A percentile compares a stretch with the other conserved stretches of the same genome.
These are phyloP conservation scores for Poa pratensis DNA, from an alignment of 176 grass and related monocot genomes.

Conservation along the genomic window DNA sequence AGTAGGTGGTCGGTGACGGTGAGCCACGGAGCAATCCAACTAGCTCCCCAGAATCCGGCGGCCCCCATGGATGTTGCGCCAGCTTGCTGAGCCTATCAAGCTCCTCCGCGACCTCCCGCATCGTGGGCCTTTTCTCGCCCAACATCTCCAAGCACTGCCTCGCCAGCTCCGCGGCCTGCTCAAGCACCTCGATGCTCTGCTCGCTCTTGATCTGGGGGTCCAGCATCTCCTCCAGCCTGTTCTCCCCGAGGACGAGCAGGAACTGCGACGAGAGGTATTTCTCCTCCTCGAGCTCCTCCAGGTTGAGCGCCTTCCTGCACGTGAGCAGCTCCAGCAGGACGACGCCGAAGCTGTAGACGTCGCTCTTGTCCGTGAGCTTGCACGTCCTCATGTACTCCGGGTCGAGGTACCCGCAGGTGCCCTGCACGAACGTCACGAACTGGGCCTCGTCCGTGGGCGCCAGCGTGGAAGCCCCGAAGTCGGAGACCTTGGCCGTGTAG, in stretches of 20 bases:
- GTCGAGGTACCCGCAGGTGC: constrained; percentile 68
- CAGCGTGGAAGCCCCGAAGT: constrained; percentile 64
- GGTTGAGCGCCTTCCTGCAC: constrained; percentile 57
- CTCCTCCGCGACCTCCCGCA: constrained; percentile 59
- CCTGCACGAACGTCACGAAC: constrained; percentile 67
- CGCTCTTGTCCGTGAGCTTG: constrained; percentile 87
- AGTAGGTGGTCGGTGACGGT: background rate
- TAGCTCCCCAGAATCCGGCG: constrained; percentile 34
- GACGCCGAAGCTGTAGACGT: constrained; percentile 86
- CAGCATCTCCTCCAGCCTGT: constrained; percentile 54
- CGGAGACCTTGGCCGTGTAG: constrained; percentile 55
- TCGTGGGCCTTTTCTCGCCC: constrained; percentile 57
- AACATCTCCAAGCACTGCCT: constrained; percentile 61
- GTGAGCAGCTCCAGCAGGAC: constrained; percentile 61
- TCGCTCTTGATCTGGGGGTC: constrained; percentile 49
- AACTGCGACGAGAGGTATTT: constrained; percentile 54
- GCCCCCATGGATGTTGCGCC: constrained; percentile 40
- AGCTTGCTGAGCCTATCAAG: constrained; percentile 50
- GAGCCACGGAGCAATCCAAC: constrained; percentile 36
- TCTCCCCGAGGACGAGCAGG: constrained; percentile 35
- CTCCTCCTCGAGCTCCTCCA: constrained; percentile 37
- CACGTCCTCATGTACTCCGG: constrained; percentile 61
- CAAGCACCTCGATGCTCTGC: constrained; percentile 47
- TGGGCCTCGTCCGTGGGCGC: constrained; percentile 53
- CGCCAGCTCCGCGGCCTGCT: constrained; percentile 56